These are phyloP conservation scores for Sporothrix inflata DNA, from an alignment of 2,329 filamentous ascomycete genomes.

Conservation along the genomic window DNA sequence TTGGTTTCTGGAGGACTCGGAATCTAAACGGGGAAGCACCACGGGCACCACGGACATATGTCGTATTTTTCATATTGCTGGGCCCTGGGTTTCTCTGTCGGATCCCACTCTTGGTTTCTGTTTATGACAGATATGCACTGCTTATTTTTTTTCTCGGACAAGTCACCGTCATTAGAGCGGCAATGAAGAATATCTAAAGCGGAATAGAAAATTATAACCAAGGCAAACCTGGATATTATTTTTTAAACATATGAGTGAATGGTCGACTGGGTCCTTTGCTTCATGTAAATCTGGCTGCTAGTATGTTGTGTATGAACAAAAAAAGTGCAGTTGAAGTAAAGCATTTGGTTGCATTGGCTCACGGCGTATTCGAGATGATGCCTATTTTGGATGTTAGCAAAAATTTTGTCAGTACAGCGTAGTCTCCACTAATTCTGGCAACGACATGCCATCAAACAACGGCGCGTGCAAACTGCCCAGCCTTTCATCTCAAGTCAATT, in stretches of 20 bases:
- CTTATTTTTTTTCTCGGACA: constrained; percentile 14
- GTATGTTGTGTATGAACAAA: neutral
- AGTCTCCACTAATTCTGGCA: constrained; percentile 19
- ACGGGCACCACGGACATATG: constrained; percentile 16
- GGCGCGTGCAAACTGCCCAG: neutral
- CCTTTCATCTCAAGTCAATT: neutral
- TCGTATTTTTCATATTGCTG: neutral
- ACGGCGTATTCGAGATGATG: neutral
- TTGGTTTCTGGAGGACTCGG: constrained; percentile 25
- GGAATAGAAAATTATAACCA: constrained; percentile 28
- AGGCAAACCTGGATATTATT: constrained; percentile 2
- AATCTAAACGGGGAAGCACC: constrained; percentile 1
- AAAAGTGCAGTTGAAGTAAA: neutral
- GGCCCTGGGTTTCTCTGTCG: constrained; percentile 17
- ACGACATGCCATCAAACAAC: constrained; percentile 16
- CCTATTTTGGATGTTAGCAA: constrained; percentile 27
- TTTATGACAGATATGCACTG: constrained; percentile 16
- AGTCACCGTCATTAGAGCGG: constrained; percentile 10
- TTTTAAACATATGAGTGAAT: neutral
- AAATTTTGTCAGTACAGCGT: constrained; percentile 14
- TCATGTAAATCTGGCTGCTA: neutral
- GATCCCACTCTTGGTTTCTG: constrained; percentile 27
- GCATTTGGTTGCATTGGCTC: neutral
- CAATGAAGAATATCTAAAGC: constrained; percentile 30
- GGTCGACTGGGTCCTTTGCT: neutral